Evolutionary conservation across 441 rosid genomes (phyloP), one percentile per base, ranked within the genome.

Genomic region (Gossypium schwendimanii): DNA sequence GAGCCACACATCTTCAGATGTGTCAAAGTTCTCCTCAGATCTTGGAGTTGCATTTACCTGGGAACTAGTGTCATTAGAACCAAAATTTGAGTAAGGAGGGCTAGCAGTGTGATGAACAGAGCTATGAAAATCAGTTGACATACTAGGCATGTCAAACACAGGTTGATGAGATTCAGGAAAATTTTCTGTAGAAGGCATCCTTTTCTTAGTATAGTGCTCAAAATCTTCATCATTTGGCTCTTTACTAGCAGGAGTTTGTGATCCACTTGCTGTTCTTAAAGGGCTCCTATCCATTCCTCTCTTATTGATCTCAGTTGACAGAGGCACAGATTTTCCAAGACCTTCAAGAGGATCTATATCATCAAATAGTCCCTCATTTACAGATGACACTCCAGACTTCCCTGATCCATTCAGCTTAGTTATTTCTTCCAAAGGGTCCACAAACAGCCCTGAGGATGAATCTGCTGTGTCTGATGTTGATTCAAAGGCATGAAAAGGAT

Each of bases 1-100:
- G 26, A 92, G 97, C 98, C 98, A 94, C 58, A 85, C 79, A 74
- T 90, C 96, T 74, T 85, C 89, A 65, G 84, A 77, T 44, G 94
- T 76, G 41, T 86, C 91, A 60, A 84, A 76, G 66, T 78, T 69
- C 71, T 58, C 63, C 11, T 82, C 89, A 36, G 82, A 79, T 77
- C 76, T 78, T 57, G 81, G 81, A 63, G 90, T 75, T 68, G 65
- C 64, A 49, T 80, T 71, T 47, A 71, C 80, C 20, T 73, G 81
- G 49, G 87, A 73, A 79, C 75, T 80, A 59, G 81, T 77, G 57
- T 81, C 86, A 45, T 74, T 85, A 63, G 78, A 39, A 73, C 69
- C 76, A 60, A 78, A 64, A 75, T 81, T 79, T 21, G 24, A 75
- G 69, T 83, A 77, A 18, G 89, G 69, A 64, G 86, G 76, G 54